Conservation (phyloP, 805 yeast genomes). For the Scheffersomyces lignosus region DNA sequence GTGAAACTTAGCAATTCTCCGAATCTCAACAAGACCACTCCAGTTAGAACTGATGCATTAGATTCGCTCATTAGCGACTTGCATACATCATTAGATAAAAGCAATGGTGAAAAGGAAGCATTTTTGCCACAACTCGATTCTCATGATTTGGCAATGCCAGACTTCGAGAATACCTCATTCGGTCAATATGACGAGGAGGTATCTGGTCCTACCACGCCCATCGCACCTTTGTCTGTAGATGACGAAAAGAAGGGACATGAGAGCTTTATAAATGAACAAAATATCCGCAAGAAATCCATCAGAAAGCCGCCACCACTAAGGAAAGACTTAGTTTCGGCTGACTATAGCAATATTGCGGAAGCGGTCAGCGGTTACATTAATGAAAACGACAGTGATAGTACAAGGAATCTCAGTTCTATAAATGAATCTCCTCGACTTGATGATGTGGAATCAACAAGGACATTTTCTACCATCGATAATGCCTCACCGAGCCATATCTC, state of each 20-base stretch:
- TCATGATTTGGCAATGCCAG: constrained; percentile 27
- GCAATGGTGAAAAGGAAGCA: background rate
- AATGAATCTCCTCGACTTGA: no score
- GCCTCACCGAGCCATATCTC: background rate
- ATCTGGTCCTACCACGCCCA: constrained; percentile 18
- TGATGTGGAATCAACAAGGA: background rate
- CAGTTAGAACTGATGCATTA: constrained; percentile 27
- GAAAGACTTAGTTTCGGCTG: constrained; percentile 24
- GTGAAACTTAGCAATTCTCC: background rate
- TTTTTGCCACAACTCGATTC: constrained; percentile 23
- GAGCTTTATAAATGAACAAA: constrained; percentile 19
- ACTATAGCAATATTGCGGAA: constrained; percentile 29
- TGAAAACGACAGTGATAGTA: constrained; percentile 12
- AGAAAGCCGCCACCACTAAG: constrained; percentile 36
- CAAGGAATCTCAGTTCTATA: background rate
- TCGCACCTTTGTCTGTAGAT: constrained; percentile 22
- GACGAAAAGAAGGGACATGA: constrained; percentile 24
- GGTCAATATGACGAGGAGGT: constrained; percentile 9
- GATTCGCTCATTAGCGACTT: constrained; percentile 41
- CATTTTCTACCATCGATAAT: background rate
- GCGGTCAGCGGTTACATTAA: constrained; percentile 32
- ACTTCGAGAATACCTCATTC: constrained; percentile 22
- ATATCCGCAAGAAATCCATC: constrained; percentile 32
- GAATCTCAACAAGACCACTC: background rate
- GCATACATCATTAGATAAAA: constrained; percentile 16